Conservation (phyloP, 176 grass and related monocot genomes). For the Zoysia pacifica region DNA sequence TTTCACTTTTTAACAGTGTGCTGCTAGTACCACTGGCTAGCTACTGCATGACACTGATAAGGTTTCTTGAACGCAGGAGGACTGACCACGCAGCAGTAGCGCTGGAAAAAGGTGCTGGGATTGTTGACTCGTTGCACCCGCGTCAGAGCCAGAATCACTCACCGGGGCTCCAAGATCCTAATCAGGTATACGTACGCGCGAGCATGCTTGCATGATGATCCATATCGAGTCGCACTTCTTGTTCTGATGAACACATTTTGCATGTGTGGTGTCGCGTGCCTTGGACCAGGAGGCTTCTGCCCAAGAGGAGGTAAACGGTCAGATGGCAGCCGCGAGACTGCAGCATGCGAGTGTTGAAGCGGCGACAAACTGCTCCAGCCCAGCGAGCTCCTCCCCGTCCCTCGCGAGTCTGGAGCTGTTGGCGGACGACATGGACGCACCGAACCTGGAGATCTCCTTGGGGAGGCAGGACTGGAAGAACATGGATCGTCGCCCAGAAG, state of each 20-base stretch:
- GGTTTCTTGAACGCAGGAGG: conserved; percentile 36
- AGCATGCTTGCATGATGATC: background rate
- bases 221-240: background rate
- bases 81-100: conserved; percentile 34
- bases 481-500: conserved; percentile 33
- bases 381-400: conserved; percentile 42
- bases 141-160: conserved; percentile 42
- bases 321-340: conserved; percentile 18
- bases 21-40: background rate
- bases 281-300: conserved; percentile 26
- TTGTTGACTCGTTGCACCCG: conserved; percentile 41
- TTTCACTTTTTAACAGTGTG: background rate
- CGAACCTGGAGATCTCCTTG: conserved; percentile 80
- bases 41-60: conserved; percentile 18
- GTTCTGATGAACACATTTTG: background rate
- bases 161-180: conserved; percentile 34
- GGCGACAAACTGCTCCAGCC: conserved; percentile 34
- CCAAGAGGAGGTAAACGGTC: conserved; percentile 28
- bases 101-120: conserved; percentile 23
- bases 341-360: conserved; percentile 31
- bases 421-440: conserved; percentile 31
- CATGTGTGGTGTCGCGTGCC: background rate
- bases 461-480: conserved; percentile 72
- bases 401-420: conserved; percentile 41
- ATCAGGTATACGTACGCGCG: conserved; percentile 56